Evolutionary conservation across 179 eudicot species (phyloP), one percentile per base, ranked within the genome.

Genomic region (Drosera spatulata): DNA sequence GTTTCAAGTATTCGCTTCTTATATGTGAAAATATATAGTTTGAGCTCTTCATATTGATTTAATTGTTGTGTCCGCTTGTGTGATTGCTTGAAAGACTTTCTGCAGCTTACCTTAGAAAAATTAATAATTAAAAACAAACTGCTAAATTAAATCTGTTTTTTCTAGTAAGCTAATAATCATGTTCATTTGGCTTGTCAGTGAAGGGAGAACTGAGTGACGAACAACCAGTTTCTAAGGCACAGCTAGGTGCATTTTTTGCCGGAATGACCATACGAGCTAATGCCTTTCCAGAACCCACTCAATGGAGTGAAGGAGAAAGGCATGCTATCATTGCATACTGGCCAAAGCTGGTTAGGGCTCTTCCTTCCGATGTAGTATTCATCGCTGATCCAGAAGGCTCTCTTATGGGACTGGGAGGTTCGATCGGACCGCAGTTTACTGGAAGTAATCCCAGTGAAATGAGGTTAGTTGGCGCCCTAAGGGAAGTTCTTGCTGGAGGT

Each of bases 361-460:
- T 93, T 61, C 88, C 99, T 51, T 84, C 66, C 2, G 95, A 90
- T 77, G 77, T 93, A 68, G 63, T 93, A 66, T 93, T 93, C 73
- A 71, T 93, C 65, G 99, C 99, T 75, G 99, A 93, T 73, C 99
- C 99, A 7, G 99, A 93, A 73, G 96, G 93, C 63, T 86, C 97
- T 51, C 81, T 86, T 47, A 82, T 93, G 95, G 85, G 93, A 61
- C 61, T 71, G 38, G 81, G 87, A 50, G 83, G 84, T 65, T 85
- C 90, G 46, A 70, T 86, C 11, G 99, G 97, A 9, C 97, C 99
- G 39, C 85, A 74, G 2, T 93, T 81, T 77, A 81, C 80, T 44
- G 99, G 99, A 45, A 79, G 77, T 61, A 79, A 74, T 56, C 68
- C 86, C 55, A 75, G 78, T 48, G 97, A 93, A 71, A 93, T 86